Evolutionary conservation across 2,329 filamentous ascomycete species (phyloP), one percentile per base, ranked within the genome.

Genomic region (Hypoxylon rubiginosum): DNA sequence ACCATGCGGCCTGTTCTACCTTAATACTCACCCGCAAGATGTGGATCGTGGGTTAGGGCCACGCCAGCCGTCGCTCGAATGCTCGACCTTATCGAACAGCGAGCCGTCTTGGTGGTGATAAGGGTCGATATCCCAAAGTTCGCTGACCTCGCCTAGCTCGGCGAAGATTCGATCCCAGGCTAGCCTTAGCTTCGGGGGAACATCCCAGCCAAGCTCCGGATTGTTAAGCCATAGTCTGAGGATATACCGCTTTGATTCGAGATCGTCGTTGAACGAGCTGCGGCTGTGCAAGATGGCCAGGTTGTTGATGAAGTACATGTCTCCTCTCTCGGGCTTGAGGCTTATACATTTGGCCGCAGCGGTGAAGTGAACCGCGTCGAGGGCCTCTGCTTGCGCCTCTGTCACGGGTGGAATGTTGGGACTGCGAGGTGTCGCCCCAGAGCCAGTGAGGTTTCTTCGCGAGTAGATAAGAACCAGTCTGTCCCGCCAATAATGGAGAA

Each of bases 221-320:
- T 86, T 83, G 0, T 83, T 80, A 7, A 86, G 76, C 82, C 84
- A 86, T 9, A 86, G 74, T 0, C 84, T 77, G 1, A 86, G 69
- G 1, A 87, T 76, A 66, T 86, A 83, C 1, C 84, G 82, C 32
- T 83, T 81, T 50, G 8, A 81, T 45, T 81, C 79, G 0, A 71
- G 70, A 0, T 79, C 80, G 59, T 86, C 82, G 0, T 70, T 77
- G 64, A 87, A 88, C 0, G 79, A 82, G 13, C 82, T 83, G 2
- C 86, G 79, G 0, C 83, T 82, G 64, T 88, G 86, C 46, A 88
- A 82, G 2, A 88, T 71, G 45, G 82, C 82, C 39, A 87, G 71
- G 70, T 88, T 88, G 67, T 88, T 88, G 28, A 83, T 80, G 59
- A 82, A 88, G 64, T 85, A 83, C 11, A 88, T 82, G 68, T 88